Base-by-base conservation (phyloP, 148 eudicot species). In the Tetragonia tetragonoides region DNA sequence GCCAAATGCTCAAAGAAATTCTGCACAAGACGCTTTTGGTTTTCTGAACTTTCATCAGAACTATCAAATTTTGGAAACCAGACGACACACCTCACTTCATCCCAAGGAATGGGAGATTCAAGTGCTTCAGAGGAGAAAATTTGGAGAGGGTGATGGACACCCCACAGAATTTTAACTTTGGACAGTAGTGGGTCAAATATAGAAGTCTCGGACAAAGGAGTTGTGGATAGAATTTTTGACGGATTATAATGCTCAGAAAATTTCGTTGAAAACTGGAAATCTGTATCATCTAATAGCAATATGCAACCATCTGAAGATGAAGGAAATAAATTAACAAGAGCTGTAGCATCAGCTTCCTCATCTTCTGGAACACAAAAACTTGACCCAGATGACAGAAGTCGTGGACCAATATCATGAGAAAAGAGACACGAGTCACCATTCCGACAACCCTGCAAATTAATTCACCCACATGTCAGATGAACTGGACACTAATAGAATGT, bases 401-500 rank as follows among this genome's bases (percentile, higher is more conserved):
- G 75, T 17, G 67, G 79, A 77, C 77, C 85, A 68, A 68, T 73
- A 74, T 88, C 92, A 77, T 95, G 98, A 80, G 92, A 86, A 73
- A 89, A 95, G 75, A 38, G 64, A 79, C 98, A 95, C 1, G 82
- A 74, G 54, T 85, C 92, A 72, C 97, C 98, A 80, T 88, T 85
- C 61, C 94, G 87, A 83, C 98, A 95, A 76, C 98, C 98, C 98
- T 95, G 92, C 77, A 77, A 24, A 84, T 44, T 38, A 76, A n/a
- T 68, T 60, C 73, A 28, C 23, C 59, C 68, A 42, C 14, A 44
- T 37, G 64, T 61, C 57, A 73, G 44, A 53, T 68, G 68, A 77
- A 21, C 72, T 65, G 72, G 51, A 70, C 10, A 68, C 15, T 3
- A 51, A 40, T 18, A 67, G 70, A 15, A 39, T 39, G 46, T n/a